A percentile compares a stretch with the other conserved stretches of the same genome.
Evolutionary conservation across 2,329 filamentous ascomycete genomes (phyloP).

Genomic region (Nemania diffusa): DNA sequence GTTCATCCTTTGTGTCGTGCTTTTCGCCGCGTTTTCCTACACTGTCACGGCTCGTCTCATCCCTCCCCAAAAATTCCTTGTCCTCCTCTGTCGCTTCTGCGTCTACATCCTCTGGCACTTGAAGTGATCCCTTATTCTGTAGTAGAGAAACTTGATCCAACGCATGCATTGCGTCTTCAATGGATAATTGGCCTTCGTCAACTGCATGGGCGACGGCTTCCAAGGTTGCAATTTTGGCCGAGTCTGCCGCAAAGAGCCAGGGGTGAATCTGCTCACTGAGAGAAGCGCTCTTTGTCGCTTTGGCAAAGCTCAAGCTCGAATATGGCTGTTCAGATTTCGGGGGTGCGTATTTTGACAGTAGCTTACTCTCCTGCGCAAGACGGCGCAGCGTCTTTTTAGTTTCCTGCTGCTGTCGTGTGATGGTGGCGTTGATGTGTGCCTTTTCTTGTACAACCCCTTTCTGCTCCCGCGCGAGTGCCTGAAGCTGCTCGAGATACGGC

Average conservation of each 20-base stretch:
- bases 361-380: conserved; percentile 70
- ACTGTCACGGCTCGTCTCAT: conserved; percentile 38
- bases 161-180: conserved; percentile 62
- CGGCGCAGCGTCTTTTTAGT: conserved; percentile 62
- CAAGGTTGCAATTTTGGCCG: conserved; percentile 67
- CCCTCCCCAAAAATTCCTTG: conserved; percentile 35
- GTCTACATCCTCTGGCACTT: conserved; percentile 43
- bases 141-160: conserved; percentile 63
- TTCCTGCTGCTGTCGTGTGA: conserved; percentile 64
- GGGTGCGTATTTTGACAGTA: conserved; percentile 63
- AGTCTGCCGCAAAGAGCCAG: conserved; percentile 70
- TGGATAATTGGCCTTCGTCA: conserved; percentile 66
- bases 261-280: conserved; percentile 59
- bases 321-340: conserved; percentile 19
- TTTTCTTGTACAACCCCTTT: conserved; percentile 68
- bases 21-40: conserved; percentile 41
- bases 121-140: conserved; percentile 48
- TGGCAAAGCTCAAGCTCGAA: conserved; percentile 54
- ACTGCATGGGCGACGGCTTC: conserved; percentile 69
- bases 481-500: conserved; percentile 66
- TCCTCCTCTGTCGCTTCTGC: conserved; percentile 45
- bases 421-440: conserved; percentile 61
- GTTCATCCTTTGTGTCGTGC: conserved; percentile 33
- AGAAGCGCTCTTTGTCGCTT: conserved; percentile 53
- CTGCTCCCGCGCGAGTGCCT: conserved; percentile 65